Evolutionary conservation across 148 eudicot genomes (phyloP), one percentile per base, ranked within the genome.

Genomic region (Camellia granthamiana): DNA sequence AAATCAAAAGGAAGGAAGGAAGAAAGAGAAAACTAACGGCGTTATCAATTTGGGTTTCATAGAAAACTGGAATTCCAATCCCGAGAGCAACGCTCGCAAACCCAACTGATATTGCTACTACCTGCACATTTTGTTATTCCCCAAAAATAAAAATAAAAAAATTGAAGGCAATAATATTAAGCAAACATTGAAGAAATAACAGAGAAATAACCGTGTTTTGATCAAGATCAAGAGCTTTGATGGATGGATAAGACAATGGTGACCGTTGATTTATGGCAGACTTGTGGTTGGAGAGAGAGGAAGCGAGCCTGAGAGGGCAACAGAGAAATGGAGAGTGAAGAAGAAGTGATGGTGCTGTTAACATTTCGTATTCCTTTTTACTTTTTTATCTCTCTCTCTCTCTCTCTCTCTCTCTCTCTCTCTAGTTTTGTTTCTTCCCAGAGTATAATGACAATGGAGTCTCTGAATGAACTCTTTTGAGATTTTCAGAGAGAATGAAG

Each of bases 31-130:
- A 30, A 67, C 6, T 83, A 66, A 95, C 98, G 70, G 99, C 93
- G 87, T 81, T 93, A 51, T 95, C 97, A 75, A 95, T 95, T 83
- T 95, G 99, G n/a, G 87, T 83, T 83, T 95, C 99, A 49, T 93
- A 95, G 64, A 95, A 95, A 65, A 93, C 77, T 15, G 99, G 99
- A 82, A 95, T 85, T 38, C 99, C 99, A 87, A 95, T 87, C 77
- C 99, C 99, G 83, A 91, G 77, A 2, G 95, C 99, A 74, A 95
- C 89, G 82, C 99, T 95, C 23, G 84, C 91, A 13, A 93, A 80
- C 62, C 99, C 99, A 19, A 95, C 99, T 75, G 97, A 77, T 30
- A 95, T 86, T 38, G 97, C 99, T 69, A 92, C 88, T 51, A 93
- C 60, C 99, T 95, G 90, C 74, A 78, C 80, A 78, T 30, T 43